These are phyloP conservation scores for Ceratonia siliqua DNA, from an alignment of 306 rosid genomes.

Conservation along the genomic window DNA sequence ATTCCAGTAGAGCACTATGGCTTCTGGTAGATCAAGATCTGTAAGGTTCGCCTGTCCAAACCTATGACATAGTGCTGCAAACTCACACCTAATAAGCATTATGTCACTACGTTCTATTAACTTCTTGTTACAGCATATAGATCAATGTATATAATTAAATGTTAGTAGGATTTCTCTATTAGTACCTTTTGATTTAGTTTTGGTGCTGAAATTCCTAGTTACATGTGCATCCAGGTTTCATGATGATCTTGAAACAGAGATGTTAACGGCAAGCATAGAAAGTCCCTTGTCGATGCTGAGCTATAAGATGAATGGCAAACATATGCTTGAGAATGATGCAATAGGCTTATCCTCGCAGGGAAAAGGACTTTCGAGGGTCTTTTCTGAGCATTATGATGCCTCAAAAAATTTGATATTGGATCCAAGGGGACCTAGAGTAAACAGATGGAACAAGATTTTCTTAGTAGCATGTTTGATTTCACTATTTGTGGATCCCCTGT, in stretches of 20 bases:
- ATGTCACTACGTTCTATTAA: not conserved
- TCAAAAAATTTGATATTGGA: constrained; percentile 49
- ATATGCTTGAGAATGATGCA: constrained; percentile 24
- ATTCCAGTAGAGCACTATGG: constrained; percentile 38
- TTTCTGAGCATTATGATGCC: constrained; percentile 66
- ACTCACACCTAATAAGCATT: not conserved
- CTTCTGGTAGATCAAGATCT: constrained; percentile 44
- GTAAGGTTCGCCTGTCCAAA: constrained; percentile 45
- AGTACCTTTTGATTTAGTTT: not conserved
- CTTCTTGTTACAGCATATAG: not conserved
- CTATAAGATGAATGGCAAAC: constrained; percentile 24
- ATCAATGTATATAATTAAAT: not conserved
- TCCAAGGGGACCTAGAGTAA: constrained; percentile 50
- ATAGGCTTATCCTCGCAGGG: constrained; percentile 15
- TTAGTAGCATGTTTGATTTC: constrained; percentile 63
- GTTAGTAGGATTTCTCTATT: not conserved
- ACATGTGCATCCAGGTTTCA: constrained; percentile 41
- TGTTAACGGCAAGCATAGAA: constrained; percentile 24
- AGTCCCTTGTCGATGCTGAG: constrained; percentile 9
- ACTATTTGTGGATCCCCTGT: constrained; percentile 60
- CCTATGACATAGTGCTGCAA: constrained; percentile 2
- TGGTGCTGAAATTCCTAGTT: constrained; percentile 33
- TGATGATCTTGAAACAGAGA: constrained; percentile 48
- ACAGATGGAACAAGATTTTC: constrained; percentile 59
- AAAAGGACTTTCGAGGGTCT: constrained; percentile 55